Percentiles rank a stretch among this genome's conserved stretches.
These are phyloP conservation scores for Cinnamomum micranthum DNA, from an alignment of 164 flowering plant genomes.

Conservation along the genomic window DNA sequence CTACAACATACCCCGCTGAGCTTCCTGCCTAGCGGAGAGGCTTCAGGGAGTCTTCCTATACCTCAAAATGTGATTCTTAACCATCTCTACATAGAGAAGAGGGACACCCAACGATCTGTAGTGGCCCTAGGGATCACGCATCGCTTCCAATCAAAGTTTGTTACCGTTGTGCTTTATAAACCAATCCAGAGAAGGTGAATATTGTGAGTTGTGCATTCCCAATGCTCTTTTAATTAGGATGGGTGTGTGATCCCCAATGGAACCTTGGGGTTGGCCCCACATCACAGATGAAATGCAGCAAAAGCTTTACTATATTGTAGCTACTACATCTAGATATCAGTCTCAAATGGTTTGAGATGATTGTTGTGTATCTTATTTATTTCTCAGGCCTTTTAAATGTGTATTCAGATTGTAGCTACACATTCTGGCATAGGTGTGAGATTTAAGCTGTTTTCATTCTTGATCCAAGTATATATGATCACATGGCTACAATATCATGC, in stretches of 20 bases:
- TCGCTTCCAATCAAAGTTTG: slow-evolving; percentile 73
- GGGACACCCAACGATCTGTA: slow-evolving; percentile 65
- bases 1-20: slow-evolving; percentile 65
- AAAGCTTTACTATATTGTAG: neutral
- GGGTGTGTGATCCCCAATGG: neutral
- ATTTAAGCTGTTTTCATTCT: too few species aligned
- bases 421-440: too few species aligned
- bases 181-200: slow-evolving; percentile 71
- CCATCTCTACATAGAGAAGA: slow-evolving; percentile 88
- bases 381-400: too few species aligned
- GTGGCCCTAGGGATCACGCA: slow-evolving; percentile 91
- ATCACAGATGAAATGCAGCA: neutral
- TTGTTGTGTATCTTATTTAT: too few species aligned
- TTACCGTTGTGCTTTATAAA: slow-evolving; percentile 82
- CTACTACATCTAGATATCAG: neutral
- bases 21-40: slow-evolving; percentile 46
- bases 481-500: too few species aligned
- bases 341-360: slow-evolving; percentile 1
- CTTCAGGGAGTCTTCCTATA: slow-evolving; percentile 43
- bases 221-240: neutral
- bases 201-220: neutral
- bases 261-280: slow-evolving; percentile 1
- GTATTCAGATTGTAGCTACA: too few species aligned
- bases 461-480: too few species aligned
- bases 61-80: slow-evolving; percentile 76